phyloP scores from a whole-genome alignment of 2,329 filamentous ascomycete genomes.

The Tothia fuscella region DNA sequence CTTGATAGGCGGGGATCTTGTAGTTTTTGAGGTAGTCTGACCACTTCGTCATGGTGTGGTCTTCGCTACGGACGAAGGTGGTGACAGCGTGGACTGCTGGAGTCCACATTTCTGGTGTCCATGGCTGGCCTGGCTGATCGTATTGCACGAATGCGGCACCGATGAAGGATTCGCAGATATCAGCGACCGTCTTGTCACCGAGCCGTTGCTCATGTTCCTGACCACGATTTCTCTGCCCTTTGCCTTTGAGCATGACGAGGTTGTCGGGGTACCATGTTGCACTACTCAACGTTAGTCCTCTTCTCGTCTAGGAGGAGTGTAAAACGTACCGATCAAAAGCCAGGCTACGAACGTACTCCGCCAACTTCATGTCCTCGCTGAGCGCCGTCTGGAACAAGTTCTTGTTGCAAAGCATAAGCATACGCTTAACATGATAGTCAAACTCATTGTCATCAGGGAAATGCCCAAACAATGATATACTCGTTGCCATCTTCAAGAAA shows the following conservation, averaged over 20 bases:
- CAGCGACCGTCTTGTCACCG: slow-evolving; percentile 81
- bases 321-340: slow-evolving; percentile 55
- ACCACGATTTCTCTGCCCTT: slow-evolving; percentile 37
- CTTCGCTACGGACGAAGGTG: slow-evolving; percentile 53
- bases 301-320: slow-evolving; percentile 9
- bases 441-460: slow-evolving; percentile 72
- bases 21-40: slow-evolving; percentile 63
- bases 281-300: slow-evolving; percentile 24
- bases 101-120: slow-evolving; percentile 40
- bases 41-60: slow-evolving; percentile 60
- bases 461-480: slow-evolving; percentile 69
- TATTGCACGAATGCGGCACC: slow-evolving; percentile 62
- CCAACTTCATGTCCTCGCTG: slow-evolving; percentile 43
- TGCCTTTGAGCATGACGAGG: slow-evolving; percentile 61
- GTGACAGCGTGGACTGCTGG: slow-evolving; percentile 54
- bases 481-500: slow-evolving; percentile 92
- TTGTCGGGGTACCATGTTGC: slow-evolving; percentile 83
- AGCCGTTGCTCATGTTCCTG: slow-evolving; percentile 50
- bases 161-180: slow-evolving; percentile 89
- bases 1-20: slow-evolving; percentile 59
- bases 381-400: slow-evolving; percentile 73
- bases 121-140: slow-evolving; percentile 29
- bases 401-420: slow-evolving; percentile 82
- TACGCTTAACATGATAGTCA: slow-evolving; percentile 78
- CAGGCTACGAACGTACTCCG: slow-evolving; percentile 71